Percentiles rank a stretch among this genome's conserved stretches.
phyloP scores from a whole-genome alignment of 768 basidiomycete species.

The Pisolithus marmoratus region DNA sequence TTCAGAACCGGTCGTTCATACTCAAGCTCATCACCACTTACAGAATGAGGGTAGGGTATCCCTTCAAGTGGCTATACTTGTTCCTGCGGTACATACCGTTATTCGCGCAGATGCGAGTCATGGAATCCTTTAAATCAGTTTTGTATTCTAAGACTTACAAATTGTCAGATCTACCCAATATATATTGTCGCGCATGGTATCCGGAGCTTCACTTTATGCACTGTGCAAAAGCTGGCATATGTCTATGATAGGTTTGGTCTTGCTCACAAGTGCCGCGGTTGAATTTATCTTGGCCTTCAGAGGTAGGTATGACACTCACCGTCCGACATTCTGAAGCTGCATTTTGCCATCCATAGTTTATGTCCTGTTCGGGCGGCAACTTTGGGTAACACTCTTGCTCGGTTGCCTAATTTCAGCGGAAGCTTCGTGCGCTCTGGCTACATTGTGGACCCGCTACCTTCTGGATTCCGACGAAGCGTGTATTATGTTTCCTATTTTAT shows the following conservation, averaged over 20 bases:
- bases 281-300: neutral
- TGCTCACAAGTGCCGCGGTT: neutral
- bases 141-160: slow-evolving; percentile 5
- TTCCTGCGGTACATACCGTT: slow-evolving; percentile 22
- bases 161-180: slow-evolving; percentile 1
- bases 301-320: neutral
- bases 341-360: neutral
- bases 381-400: neutral
- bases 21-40: neutral
- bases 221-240: neutral
- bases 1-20: neutral
- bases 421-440: neutral
- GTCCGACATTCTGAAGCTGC: neutral
- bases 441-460: neutral
- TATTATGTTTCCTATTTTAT: neutral
- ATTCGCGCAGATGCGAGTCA: slow-evolving; percentile 15
- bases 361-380: neutral
- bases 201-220: neutral
- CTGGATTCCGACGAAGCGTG: neutral
- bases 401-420: neutral
- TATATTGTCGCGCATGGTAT: neutral
- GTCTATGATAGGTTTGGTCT: neutral
- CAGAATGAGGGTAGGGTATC: slow-evolving; percentile 18
- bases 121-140: slow-evolving; percentile 3
- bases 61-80: slow-evolving; percentile 27